These are phyloP conservation scores for Gynostemma pentaphyllum DNA, from an alignment of 306 rosid genomes.

Conservation along the genomic window DNA sequence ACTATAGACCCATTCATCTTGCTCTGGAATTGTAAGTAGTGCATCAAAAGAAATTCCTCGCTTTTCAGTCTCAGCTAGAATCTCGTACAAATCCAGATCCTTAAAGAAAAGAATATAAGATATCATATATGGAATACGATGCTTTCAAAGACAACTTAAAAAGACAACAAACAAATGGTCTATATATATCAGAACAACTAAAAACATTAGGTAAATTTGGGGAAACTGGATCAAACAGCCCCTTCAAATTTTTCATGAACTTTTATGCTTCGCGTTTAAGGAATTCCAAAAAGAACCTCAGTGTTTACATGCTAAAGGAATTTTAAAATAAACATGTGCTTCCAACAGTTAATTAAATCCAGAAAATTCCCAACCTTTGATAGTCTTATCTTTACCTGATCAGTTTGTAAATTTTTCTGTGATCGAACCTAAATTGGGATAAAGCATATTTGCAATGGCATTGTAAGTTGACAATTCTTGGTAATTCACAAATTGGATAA, in stretches of 20 bases:
- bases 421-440: not conserved
- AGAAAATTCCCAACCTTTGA: not conserved
- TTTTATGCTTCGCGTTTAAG: not conserved
- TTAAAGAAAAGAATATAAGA: constrained; percentile 16
- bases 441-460: not conserved
- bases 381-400: not conserved
- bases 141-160: not conserved
- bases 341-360: not conserved
- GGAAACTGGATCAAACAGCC: not conserved
- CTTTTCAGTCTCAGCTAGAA: constrained; percentile 69
- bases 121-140: not conserved
- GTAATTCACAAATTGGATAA: not conserved
- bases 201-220: not conserved
- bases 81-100: constrained; percentile 71
- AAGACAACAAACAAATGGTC: not conserved
- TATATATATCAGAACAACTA: not conserved
- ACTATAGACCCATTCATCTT: constrained; percentile 93
- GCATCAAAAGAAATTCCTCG: constrained; percentile 69
- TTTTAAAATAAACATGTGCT: not conserved
- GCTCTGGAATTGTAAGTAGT: constrained; percentile 82
- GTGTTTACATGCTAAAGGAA: not conserved
- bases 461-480: not conserved
- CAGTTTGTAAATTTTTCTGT: not conserved
- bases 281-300: not conserved
- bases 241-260: not conserved